Evolutionary conservation across 2,329 filamentous ascomycete species (phyloP), one percentile per base, ranked within the genome.

Genomic region (Alternaria sp.): DNA sequence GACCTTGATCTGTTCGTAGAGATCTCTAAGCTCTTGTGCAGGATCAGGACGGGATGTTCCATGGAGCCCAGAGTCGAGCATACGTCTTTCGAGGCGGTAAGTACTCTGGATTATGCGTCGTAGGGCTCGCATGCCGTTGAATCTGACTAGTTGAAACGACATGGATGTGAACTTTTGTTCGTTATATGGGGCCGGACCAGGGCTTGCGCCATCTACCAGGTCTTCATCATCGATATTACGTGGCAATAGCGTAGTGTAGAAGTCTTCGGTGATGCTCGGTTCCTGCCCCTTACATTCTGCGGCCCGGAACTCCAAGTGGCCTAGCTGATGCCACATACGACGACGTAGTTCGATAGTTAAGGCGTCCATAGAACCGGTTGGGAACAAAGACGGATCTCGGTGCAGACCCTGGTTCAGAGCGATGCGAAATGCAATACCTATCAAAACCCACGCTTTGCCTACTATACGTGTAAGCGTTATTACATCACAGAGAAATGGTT

Each of bases 211-310:
- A 39, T 78, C 75, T n/a, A 77, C 38, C 7, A 79, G 70, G 26
- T 78, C 76, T 28, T 78, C 75, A 20, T 79, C 77, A n/a, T 77
- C 73, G 7, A 79, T 70, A 51, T 79, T 79, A 7, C 75, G 69
- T 12, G 77, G 77, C 7, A 78, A 54, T 9, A 78, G 44, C 5
- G 77, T 78, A 11, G 77, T 79, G 52, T 78, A 79, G 46, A 76
- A 75, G 24, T 79, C 77, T 36, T 78, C 76, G 7, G 69, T 68
- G 30, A 79, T 70, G 44, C 70, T 74, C 7, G 77, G 76, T 46
- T 79, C 77, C 56, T 79, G 77, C 2, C 77, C 77, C 62, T 78
- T 79, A 39, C 74, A 78, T 51, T 79, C 77, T 6, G 76, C 75
- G 11, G 77, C 75, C 42, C 76, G 72, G 51, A 74, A 78, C 39